These are phyloP conservation scores for Cytospora piceae DNA, from an alignment of 2,329 filamentous ascomycete species.

Conservation along the genomic window DNA sequence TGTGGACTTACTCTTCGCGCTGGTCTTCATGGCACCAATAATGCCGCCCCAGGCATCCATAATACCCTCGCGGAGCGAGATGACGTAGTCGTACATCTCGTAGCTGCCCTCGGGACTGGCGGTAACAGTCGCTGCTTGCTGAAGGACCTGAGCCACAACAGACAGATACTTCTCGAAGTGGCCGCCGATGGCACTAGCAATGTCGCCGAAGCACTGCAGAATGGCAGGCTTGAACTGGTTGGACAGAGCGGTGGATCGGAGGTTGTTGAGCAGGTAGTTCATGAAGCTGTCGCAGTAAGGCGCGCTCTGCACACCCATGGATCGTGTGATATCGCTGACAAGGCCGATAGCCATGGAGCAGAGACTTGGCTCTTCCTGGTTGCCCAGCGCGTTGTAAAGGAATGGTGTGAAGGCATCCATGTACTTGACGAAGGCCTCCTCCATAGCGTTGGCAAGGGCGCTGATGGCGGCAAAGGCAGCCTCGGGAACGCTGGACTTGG, in stretches of 20 bases:
- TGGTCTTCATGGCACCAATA: slow-evolving; percentile 88
- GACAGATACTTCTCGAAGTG: slow-evolving; percentile 92
- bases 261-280: slow-evolving; percentile 94
- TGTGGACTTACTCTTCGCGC: slow-evolving; percentile 69
- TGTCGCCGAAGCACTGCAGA: slow-evolving; percentile 96
- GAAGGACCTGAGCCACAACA: slow-evolving; percentile 90
- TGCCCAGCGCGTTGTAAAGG: slow-evolving; percentile 90
- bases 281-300: slow-evolving; percentile 97
- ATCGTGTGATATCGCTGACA: slow-evolving; percentile 93
- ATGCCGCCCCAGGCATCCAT: slow-evolving; percentile 99
- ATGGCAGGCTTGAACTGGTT: slow-evolving; percentile 99
- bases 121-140: slow-evolving; percentile 86
- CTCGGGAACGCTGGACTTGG: slow-evolving; percentile 93
- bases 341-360: slow-evolving; percentile 98
- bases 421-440: slow-evolving; percentile 93
- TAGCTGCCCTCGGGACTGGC: slow-evolving; percentile 79
- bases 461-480: slow-evolving; percentile 91
- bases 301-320: slow-evolving; percentile 85
- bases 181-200: slow-evolving; percentile 89
- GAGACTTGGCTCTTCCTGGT: slow-evolving; percentile 91
- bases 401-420: slow-evolving; percentile 95
- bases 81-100: slow-evolving; percentile 96
- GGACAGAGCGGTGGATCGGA: slow-evolving; percentile 80
- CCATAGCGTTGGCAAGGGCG: slow-evolving; percentile 86
- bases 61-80: slow-evolving; percentile 93